Percentiles rank a stretch among this genome's conserved stretches.
Conservation (phyloP, 257 asterid species). For the Salvia miltiorrhiza region DNA sequence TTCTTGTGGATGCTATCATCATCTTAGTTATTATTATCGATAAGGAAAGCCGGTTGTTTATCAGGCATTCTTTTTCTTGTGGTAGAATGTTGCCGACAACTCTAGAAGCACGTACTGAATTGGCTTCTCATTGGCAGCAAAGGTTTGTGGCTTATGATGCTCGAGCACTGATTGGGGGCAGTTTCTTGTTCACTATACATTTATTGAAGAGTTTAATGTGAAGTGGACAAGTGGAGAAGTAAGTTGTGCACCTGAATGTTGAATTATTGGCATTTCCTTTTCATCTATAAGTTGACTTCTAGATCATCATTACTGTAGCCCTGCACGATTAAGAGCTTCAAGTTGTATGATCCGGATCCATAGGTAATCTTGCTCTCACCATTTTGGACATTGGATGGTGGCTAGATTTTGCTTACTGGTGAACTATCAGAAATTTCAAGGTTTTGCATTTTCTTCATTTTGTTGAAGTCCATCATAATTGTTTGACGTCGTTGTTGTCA, state of each 20-base stretch:
- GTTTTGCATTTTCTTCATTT: not conserved
- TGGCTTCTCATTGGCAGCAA: constrained; percentile 7
- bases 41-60: too few relatives aligned
- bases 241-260: not conserved
- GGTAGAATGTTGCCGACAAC: not conserved
- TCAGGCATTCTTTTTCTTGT: not conserved
- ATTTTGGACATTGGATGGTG: not conserved
- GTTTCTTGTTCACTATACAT: not conserved
- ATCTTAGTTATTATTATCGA: not conserved
- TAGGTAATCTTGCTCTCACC: not conserved
- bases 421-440: constrained; percentile 6
- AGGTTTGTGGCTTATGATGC: not conserved
- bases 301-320: not conserved
- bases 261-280: not conserved
- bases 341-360: not conserved
- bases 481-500: not conserved
- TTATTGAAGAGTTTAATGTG: not conserved
- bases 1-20: not conserved
- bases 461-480: not conserved
- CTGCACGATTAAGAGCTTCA: not conserved
- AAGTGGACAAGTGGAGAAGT: not conserved
- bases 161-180: not conserved
- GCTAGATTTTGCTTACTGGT: not conserved
- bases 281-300: constrained; percentile 5
- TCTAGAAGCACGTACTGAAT: not conserved